phyloP scores from a whole-genome alignment of 2,329 filamentous ascomycete species.

The Ophiocordyceps robertsii region DNA sequence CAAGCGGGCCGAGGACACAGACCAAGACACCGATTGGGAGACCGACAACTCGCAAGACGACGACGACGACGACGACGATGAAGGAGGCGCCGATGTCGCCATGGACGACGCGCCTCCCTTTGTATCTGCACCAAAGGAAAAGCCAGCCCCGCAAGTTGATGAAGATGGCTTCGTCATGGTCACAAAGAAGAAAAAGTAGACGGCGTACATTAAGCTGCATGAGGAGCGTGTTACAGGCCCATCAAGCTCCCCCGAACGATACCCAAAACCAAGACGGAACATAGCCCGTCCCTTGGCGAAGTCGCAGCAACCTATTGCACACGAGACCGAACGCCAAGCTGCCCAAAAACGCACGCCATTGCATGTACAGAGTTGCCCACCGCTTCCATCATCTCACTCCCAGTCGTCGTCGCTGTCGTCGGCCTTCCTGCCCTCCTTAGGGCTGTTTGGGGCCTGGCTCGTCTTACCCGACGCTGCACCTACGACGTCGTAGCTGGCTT shows the following conservation, averaged over 20 bases:
- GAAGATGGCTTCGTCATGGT: slow-evolving; percentile 74
- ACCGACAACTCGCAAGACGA: slow-evolving; percentile 44
- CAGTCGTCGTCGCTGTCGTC: slow-evolving; percentile 22
- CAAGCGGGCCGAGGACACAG: slow-evolving; percentile 38
- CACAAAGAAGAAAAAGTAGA: slow-evolving; percentile 50
- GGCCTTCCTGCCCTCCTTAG: slow-evolving; percentile 40
- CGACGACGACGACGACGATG: slow-evolving; percentile 45
- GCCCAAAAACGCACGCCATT: slow-evolving; percentile 8
- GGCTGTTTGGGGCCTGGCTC: slow-evolving; percentile 62
- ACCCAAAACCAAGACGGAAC: slow-evolving; percentile 10
- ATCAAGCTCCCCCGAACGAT: slow-evolving; percentile 8
- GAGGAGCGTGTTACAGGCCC: slow-evolving; percentile 1
- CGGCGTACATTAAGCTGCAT: slow-evolving; percentile 5
- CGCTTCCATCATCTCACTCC: slow-evolving; percentile 4
- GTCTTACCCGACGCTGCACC: slow-evolving; percentile 61
- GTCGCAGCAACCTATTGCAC: slow-evolving; percentile 6
- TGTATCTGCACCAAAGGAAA: slow-evolving; percentile 45
- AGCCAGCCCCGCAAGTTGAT: slow-evolving; percentile 57
- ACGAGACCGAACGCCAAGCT: slow-evolving; percentile 19
- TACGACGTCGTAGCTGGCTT: slow-evolving; percentile 92
- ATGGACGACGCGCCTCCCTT: slow-evolving; percentile 58
- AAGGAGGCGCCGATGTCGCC: slow-evolving; percentile 43
- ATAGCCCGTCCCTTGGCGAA: slow-evolving; percentile 1
- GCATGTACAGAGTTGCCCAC: not conserved
- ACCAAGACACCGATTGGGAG: slow-evolving; percentile 49